A percentile compares a stretch with the other conserved stretches of the same genome.
phyloP scores from a whole-genome alignment of 768 basidiomycete genomes.

The Mycena metata region DNA sequence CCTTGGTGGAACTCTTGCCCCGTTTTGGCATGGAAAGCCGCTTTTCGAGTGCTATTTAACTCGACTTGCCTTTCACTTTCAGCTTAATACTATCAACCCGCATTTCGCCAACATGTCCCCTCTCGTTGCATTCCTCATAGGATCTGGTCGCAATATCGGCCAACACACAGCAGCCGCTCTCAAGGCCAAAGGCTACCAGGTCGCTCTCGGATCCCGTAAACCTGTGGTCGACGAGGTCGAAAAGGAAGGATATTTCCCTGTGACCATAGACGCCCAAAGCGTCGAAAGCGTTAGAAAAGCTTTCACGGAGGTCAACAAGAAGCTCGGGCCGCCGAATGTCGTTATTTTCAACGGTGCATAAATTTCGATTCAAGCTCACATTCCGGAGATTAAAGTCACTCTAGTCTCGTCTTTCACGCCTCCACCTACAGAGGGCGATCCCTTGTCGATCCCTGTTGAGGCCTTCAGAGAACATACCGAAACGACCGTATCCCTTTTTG shows the following conservation, averaged over 20 bases:
- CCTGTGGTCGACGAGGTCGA: slow-evolving; percentile 35
- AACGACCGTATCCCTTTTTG: slow-evolving; percentile 38
- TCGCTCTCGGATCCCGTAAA: slow-evolving; percentile 48
- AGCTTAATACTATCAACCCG: too few species aligned
- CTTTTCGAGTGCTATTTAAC: too few species aligned
- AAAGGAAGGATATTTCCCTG: slow-evolving; percentile 45
- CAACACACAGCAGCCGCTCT: slow-evolving; percentile 43
- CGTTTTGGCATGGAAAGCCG: too few species aligned
- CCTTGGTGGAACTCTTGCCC: too few species aligned
- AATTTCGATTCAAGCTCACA: too few species aligned
- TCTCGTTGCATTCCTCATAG: slow-evolving; percentile 49
- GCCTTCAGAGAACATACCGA: slow-evolving; percentile 33
- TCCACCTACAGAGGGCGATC: slow-evolving; percentile 35
- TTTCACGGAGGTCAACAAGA: slow-evolving; percentile 51
- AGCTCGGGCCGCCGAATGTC: slow-evolving; percentile 58
- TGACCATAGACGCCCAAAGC: slow-evolving; percentile 54
- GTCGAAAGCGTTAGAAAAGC: slow-evolving; percentile 50
- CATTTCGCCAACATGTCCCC: slow-evolving; percentile 22
- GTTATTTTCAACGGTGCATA: slow-evolving; percentile 60
- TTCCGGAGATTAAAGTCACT: too few species aligned
- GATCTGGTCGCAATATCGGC: slow-evolving; percentile 48
- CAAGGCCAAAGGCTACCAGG: slow-evolving; percentile 46
- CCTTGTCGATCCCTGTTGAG: slow-evolving; percentile 43
- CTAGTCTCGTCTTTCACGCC: slow-evolving; percentile 35
- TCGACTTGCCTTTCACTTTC: too few species aligned